Evolutionary conservation across 352 stramenopile species (phyloP).

Genomic region (Pythium myriotylum): DNA sequence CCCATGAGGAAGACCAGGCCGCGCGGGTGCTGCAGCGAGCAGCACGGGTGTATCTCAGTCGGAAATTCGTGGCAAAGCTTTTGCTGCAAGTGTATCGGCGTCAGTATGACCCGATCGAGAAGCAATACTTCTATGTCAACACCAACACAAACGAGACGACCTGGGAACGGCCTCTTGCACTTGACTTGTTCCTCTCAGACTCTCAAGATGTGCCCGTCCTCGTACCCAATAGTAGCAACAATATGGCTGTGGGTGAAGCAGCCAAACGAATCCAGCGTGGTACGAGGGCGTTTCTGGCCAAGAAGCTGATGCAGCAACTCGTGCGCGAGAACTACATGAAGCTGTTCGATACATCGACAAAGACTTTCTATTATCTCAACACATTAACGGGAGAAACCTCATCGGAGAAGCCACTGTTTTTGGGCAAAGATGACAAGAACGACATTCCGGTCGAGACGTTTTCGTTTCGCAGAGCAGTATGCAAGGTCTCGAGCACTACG

Average conservation of each 20-base stretch:
- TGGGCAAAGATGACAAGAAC: slow-evolving; percentile 38
- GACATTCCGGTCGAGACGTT: slow-evolving; percentile 69
- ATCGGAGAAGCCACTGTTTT: slow-evolving; percentile 49
- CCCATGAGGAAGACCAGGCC: slow-evolving; percentile 58
- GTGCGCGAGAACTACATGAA: slow-evolving; percentile 79
- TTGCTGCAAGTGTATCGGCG: slow-evolving; percentile 54
- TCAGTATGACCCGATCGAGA: slow-evolving; percentile 62
- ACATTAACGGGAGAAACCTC: slow-evolving; percentile 45
- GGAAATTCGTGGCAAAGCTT: slow-evolving; percentile 38
- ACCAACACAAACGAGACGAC: slow-evolving; percentile 61
- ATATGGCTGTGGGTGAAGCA: slow-evolving; percentile 38
- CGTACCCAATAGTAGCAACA: not conserved
- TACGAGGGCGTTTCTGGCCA: slow-evolving; percentile 42
- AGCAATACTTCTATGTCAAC: slow-evolving; percentile 71
- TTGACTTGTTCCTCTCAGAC: slow-evolving; percentile 45
- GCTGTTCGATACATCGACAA: slow-evolving; percentile 50
- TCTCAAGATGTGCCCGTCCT: slow-evolving; percentile 22
- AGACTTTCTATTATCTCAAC: slow-evolving; percentile 75
- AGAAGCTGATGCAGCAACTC: slow-evolving; percentile 39
- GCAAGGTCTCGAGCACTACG: slow-evolving; percentile 49
- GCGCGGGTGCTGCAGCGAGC: slow-evolving; percentile 49
- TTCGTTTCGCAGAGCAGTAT: slow-evolving; percentile 63
- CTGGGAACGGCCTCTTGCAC: slow-evolving; percentile 54
- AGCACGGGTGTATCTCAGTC: slow-evolving; percentile 42
- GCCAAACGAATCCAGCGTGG: slow-evolving; percentile 54